Evolutionary conservation across 306 rosid genomes (phyloP).

Genomic region (Astragalus membranaceus): DNA sequence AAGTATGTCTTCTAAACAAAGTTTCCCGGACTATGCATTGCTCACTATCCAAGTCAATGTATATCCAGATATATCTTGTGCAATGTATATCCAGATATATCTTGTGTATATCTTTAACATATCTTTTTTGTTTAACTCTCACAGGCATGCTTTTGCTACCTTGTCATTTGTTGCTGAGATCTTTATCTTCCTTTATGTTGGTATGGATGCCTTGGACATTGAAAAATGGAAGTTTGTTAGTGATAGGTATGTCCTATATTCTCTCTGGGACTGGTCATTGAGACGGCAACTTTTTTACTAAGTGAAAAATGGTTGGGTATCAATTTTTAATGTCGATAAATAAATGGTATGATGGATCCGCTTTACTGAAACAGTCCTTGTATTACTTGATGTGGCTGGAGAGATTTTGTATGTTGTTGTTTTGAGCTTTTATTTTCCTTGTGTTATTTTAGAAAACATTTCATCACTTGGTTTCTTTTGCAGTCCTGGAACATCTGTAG

Average conservation of each 20-base stretch:
- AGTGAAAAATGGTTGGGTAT: not conserved
- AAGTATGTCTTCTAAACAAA: constrained; percentile 50
- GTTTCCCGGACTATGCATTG: not conserved
- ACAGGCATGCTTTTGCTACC: constrained; percentile 95
- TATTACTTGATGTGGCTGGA: not conserved
- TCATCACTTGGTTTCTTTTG: constrained; percentile 26
- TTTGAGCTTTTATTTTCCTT: not conserved
- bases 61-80: not conserved
- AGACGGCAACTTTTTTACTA: not conserved
- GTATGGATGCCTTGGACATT: constrained; percentile 98
- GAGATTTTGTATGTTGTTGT: not conserved
- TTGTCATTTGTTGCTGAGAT: constrained; percentile 88
- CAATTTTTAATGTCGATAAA: not conserved
- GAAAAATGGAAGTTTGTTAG: constrained; percentile 94
- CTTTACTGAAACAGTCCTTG: not conserved
- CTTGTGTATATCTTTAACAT: constrained; percentile 13
- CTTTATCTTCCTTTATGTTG: constrained; percentile 90
- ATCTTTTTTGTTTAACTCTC: not conserved
- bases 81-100: not conserved
- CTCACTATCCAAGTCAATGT: constrained; percentile 2
- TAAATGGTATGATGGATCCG: constrained; percentile 1
- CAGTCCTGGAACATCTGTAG: constrained; percentile 93
- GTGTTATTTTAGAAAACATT: not conserved
- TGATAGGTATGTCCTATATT: constrained; percentile 54
- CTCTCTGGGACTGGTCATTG: not conserved